Base-by-base conservation (phyloP, 208 protist genomes). In the Leishmania tarentolae region DNA sequence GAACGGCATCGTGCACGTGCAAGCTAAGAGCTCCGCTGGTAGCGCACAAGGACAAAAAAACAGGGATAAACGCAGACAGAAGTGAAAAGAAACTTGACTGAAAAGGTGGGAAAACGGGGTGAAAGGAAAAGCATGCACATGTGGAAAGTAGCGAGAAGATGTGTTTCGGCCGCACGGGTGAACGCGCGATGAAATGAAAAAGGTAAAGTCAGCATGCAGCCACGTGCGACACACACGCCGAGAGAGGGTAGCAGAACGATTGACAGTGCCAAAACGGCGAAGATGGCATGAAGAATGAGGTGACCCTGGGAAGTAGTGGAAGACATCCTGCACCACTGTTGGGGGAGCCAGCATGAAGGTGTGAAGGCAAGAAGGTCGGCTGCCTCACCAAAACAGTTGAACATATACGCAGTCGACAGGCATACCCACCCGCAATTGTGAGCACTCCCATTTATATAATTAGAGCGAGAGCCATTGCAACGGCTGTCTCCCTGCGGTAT, bases 1-100 rank as follows among this genome's bases (percentile, higher is more conserved):
- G 78, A 94, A 97, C 53, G 80, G 83, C 84, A 92, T 90, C 35
- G 31, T 65, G 73, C 9, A 7, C 46, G 47, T 1, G 5, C 50
- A 28, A 42, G 50, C n/a, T 17, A 1, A 19, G 44, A 13, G 28
- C 42, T 35, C 52, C n/a, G 65, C 21, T 44, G 68, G 17, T 75
- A 69, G 71, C 37, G 28, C 46, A 52, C 31, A 82, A 82, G 73
- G 82, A 80, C 66, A 75, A 42, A 79, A 17, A 81, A 52, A 84
- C 46, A 66, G 71, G 78, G 66, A 44, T 71, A 40, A 75, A 35
- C 65, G 52, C 1, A 40, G 50, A 79, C 57, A 74, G 73, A 44
- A 78, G 76, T 80, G 47, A 83, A 84, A 50, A 59, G 21, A 0
- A 40, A 28, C 40, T 61, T 50, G 5, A 24, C 69, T 56, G 17